phyloP scores from a whole-genome alignment of 23 red algal species.

The Gracilaria caudata region DNA sequence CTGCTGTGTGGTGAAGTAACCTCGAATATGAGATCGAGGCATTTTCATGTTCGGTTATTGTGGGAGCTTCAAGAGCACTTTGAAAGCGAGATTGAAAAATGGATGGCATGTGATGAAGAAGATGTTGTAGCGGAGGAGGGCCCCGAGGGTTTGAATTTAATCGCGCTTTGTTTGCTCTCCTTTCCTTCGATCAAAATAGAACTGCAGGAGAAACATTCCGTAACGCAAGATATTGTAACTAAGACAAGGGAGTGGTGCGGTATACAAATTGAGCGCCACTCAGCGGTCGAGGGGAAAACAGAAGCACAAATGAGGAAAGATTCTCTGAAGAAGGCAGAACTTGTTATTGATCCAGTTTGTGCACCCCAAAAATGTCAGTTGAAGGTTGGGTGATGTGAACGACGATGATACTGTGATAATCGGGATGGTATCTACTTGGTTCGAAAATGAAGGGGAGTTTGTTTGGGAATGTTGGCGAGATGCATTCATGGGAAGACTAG shows the following conservation, averaged over 20 bases:
- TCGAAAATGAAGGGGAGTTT: neutral
- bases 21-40: neutral
- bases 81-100: neutral
- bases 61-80: conserved; percentile 18
- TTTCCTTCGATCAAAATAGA: conserved; percentile 4
- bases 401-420: neutral
- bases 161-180: neutral
- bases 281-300: neutral
- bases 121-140: neutral
- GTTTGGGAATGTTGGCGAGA: conserved; percentile 27
- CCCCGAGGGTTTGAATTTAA: neutral
- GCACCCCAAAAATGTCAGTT: neutral
- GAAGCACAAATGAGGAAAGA: neutral
- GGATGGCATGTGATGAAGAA: neutral
- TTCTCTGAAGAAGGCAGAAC: neutral
- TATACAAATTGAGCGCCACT: neutral
- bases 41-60: neutral
- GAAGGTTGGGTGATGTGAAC: neutral
- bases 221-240: neutral
- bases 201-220: neutral
- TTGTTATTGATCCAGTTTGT: conserved; percentile 5
- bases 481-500: neutral
- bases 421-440: neutral
- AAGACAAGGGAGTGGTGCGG: neutral
- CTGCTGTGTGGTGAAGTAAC: neutral